Conservation (phyloP, 2,329 filamentous ascomycete genomes). For the Talaromyces sp. region DNA sequence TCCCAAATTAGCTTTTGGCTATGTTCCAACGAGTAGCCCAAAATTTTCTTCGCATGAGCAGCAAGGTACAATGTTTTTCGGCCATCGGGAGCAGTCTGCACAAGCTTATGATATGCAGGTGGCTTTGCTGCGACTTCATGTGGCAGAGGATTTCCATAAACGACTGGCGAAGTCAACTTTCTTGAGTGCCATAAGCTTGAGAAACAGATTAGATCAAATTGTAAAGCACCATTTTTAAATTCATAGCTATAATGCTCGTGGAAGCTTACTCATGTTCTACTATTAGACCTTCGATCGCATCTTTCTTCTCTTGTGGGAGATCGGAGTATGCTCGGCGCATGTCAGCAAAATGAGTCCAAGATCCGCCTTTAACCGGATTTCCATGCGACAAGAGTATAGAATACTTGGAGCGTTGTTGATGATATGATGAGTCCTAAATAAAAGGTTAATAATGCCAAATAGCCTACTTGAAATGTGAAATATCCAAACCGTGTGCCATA, state of each 20-base stretch:
- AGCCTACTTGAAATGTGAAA: neutral
- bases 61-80: constrained; percentile 20
- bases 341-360: constrained; percentile 19
- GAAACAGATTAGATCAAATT: neutral
- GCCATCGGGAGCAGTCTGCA: constrained; percentile 19
- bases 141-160: constrained; percentile 14
- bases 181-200: constrained; percentile 18
- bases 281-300: constrained; percentile 12
- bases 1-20: constrained; percentile 23
- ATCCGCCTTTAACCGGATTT: constrained; percentile 13
- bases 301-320: constrained; percentile 12
- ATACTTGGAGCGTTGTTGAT: constrained; percentile 23
- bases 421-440: constrained; percentile 18
- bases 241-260: no score
- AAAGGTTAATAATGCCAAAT: neutral
- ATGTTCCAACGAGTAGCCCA: constrained; percentile 16
- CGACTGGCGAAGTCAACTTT: constrained; percentile 14
- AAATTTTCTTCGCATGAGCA: constrained; percentile 19
- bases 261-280: constrained; percentile 14
- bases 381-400: constrained; percentile 18
- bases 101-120: constrained; percentile 19
- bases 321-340: constrained; percentile 16
- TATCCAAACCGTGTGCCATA: constrained; percentile 19
- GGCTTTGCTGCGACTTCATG: constrained; percentile 19
- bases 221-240: no score